Base-by-base conservation (phyloP, 768 basidiomycete species). In the Hericium rajendrae region DNA sequence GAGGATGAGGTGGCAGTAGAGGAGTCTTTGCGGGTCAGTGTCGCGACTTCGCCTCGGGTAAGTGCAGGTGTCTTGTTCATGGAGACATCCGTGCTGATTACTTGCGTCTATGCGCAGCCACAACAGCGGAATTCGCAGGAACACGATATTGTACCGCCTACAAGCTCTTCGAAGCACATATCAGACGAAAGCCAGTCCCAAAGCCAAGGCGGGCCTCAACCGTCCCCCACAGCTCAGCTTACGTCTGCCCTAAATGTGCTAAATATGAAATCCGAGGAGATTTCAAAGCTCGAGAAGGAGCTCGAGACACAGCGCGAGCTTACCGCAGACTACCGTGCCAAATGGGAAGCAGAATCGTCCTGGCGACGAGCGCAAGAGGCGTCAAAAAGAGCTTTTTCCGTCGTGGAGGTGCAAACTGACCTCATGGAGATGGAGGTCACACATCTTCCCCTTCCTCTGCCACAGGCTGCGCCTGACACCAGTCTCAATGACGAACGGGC, bases 191-290 rank as follows among this genome's bases (percentile, higher is more conserved):
- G 48, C 38, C 60, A 56, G 51, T 58, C 38, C 48, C 57, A 55
- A 55, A 52, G 46, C 10, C 57, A 46, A 13, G 37, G 40, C 4
- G 20, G 51, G 12, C 28, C 50, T 20, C 51, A 55, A 6, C 43
- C 24, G 18, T 57, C 60, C 3, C 24, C 55, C 32, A 32, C 50
- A 40, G 50, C 38, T 37, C 61, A 61, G 38, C 62, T 58, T 2
- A 54, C 59, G 6, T 40, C 28, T 38, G 62, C 60, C 10, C 38
- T 62, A n/a, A 38, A 38, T 22, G 57, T 63, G 22, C 55, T 61
- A 13, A 54, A 61, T 48, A 52, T 43, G 38, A 61, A 55, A 18
- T 62, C 62, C 5, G 62, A 62, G 41, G 57, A 61, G 43, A 57
- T 57, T 41, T 52, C 51, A 11, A 55, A 57, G 12, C 57, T 61